Base-by-base conservation (phyloP, 202 grass and related monocot species). In the Schoenoplectus tabernaemontani region DNA sequence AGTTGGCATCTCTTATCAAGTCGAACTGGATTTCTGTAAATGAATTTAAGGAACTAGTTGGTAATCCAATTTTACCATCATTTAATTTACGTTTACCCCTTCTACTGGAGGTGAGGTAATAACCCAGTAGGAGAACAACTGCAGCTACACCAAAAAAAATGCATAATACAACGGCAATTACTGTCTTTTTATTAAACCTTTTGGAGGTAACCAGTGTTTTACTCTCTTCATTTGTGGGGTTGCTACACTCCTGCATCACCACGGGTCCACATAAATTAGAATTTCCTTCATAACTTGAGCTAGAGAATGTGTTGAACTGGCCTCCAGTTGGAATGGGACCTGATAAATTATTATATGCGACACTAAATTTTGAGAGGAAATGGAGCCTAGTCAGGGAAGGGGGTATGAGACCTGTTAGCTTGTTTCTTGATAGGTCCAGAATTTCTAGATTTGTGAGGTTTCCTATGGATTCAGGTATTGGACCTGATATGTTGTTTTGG, bases 401-500 rank as follows among this genome's bases (percentile, higher is more conserved):
- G 2, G 86, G 86, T 39, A 88, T 81, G 10, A n/a, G 19, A 66
- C 86, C 82, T 20, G 77, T 77, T 56, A 88, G 67, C 7, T 78
- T 23, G 47, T 88, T 88, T 22, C 42, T 37, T 42, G 96, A 92
- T 48, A 98, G 23, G 16, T 98, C 86, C 42, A 98, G 78, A 4
- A 4, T 20, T 24, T 95, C 82, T 47, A 98, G 82, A 76, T 48
- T 95, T 7, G 78, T 90, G 44, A 98, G 89, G 71, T 85, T 90
- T 46, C 83, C 47, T 38, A 92, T 83, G 34, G 86, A 32, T 17
- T n/a, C 13, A 0, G 96, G 96, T 84, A 95, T 95, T 12, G 60
- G 57, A 33, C 96, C 91, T 23, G 88, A 89, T 39, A 98, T 86
- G 13, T n/a, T 88, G 79, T 98, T 98, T 39, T 36, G 53, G 51